Percentiles rank a stretch among this genome's conserved stretches.
Evolutionary conservation across 495 filamentous ascomycete genomes (phyloP).

Genomic region (Penicillium canescens): DNA sequence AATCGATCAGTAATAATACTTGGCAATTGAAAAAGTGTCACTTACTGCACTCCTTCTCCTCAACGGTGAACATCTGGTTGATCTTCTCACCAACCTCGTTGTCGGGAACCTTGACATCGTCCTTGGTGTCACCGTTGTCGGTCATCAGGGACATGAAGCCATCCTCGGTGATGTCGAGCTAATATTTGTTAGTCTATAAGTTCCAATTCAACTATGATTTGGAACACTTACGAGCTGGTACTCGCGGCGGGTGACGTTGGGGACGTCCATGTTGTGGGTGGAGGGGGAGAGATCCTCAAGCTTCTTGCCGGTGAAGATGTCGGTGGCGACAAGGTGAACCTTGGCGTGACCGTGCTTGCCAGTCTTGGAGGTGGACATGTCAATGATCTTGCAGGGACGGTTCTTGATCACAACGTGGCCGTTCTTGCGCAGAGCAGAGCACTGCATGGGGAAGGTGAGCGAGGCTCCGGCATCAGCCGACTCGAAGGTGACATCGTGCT

Average conservation of each 20-base stretch:
- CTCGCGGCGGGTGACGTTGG: conserved; percentile 83
- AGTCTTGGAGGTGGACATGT: conserved; percentile 99
- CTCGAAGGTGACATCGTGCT: conserved; percentile 93
- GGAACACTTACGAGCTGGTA: conserved; percentile 80
- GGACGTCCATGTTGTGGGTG: conserved; percentile 99
- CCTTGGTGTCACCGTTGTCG: conserved; percentile 79
- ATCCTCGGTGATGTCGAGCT: conserved; percentile 90
- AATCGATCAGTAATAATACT: conserved; percentile 6
- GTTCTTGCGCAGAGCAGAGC: conserved; percentile 98
- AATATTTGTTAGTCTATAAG: background rate
- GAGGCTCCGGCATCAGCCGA: conserved; percentile 92
- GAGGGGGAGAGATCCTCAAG: conserved; percentile 98
- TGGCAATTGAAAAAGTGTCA: conserved; percentile 11
- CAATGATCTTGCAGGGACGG: conserved; percentile 99
- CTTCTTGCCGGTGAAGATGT: conserved; percentile 99
- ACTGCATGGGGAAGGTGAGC: conserved; percentile 94
- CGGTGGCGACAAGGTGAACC: conserved; percentile 94
- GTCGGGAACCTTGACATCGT: conserved; percentile 92
- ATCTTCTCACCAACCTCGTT: conserved; percentile 85
- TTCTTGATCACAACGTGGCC: conserved; percentile 96
- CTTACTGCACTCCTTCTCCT: conserved; percentile 85
- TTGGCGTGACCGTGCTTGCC: conserved; percentile 99
- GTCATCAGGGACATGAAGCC: conserved; percentile 87
- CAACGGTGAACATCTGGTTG: conserved; percentile 67
- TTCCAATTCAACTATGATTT: background rate